Evolutionary conservation across 208 protist species (phyloP), one percentile per base, ranked within the genome.

Genomic region (Trypanosomatidae sp.): DNA sequence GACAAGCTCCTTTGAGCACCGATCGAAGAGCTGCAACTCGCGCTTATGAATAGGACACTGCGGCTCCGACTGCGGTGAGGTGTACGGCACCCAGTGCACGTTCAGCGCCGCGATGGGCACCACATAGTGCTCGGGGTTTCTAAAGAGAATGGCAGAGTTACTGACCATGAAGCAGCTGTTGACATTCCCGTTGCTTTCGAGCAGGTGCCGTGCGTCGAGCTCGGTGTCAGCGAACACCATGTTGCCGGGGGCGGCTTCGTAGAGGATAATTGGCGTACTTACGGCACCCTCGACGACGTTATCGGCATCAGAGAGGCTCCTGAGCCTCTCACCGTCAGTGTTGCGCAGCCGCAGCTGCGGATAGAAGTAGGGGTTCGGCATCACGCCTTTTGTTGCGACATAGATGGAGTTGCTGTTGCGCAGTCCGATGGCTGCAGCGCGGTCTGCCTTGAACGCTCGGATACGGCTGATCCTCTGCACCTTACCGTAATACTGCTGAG

Each of bases 401-500:
- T 83, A 92, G 68, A 94, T 94, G 47, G 84, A 88, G 76, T 84
- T 93, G 68, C 88, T 76, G 43, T 66, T 74, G 39, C 79, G 83
- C 41, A 92, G 75, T n/a, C 85, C 87, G 3, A 80, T 78, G 28
- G 79, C 83, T 2, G 66, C 44, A 22, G 67, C 49, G 3, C 79
- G 79, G 67, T 90, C 82, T 19, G 74, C 69, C 33, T 87, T 75
- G 25, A 96, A 71, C 15, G 85, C 71, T 5, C 83, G 77, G 72
- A 96, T 94, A 39, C 74, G 66, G 55, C 85, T 81, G 62, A 96
- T 79, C 71, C 90, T 91, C 59, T 83, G 83, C 43, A 96, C 85
- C 69, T 90, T 94, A 13, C 92, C 92, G 44, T 89, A 94, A 77
- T 95, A 94, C 82, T 96, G 92, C 71, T 96, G 90, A 0, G 89